Percentiles rank a stretch among this genome's conserved stretches.
Evolutionary conservation across 257 asterid genomes (phyloP).

Genomic region (Galeopsis tetrahit): DNA sequence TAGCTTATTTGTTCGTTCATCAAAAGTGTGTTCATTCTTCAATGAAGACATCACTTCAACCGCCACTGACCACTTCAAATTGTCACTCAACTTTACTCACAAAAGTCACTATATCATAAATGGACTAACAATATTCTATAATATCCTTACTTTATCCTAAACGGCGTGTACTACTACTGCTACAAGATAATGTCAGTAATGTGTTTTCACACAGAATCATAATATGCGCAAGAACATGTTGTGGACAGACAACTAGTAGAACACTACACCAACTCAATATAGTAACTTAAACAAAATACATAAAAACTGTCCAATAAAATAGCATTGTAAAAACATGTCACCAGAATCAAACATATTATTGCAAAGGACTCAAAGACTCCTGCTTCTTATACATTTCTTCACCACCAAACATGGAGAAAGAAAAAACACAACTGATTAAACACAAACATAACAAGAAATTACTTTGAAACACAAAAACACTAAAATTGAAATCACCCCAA

Average conservation of each 20-base stretch:
- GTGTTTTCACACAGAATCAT: not conserved
- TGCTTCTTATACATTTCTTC: constrained; percentile 22
- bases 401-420: not conserved
- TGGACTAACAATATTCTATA: too few species aligned
- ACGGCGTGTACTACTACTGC: too few species aligned
- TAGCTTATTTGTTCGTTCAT: too few species aligned
- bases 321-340: constrained; percentile 24
- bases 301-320: constrained; percentile 22
- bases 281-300: not conserved
- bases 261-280: not conserved
- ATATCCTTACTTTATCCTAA: too few species aligned
- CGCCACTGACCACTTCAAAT: too few species aligned
- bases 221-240: not conserved
- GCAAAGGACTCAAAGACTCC: not conserved
- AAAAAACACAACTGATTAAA: not conserved
- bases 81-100: too few species aligned
- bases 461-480: not conserved
- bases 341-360: not conserved
- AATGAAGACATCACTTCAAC: too few species aligned
- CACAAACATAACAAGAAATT: not conserved
- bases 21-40: too few species aligned
- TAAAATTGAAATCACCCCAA: constrained; percentile 20
- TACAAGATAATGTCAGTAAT: too few species aligned
- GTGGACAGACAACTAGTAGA: not conserved
- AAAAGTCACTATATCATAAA: too few species aligned